These are phyloP conservation scores for Metarhizium rileyi DNA, from an alignment of 2,329 filamentous ascomycete species.

Conservation along the genomic window DNA sequence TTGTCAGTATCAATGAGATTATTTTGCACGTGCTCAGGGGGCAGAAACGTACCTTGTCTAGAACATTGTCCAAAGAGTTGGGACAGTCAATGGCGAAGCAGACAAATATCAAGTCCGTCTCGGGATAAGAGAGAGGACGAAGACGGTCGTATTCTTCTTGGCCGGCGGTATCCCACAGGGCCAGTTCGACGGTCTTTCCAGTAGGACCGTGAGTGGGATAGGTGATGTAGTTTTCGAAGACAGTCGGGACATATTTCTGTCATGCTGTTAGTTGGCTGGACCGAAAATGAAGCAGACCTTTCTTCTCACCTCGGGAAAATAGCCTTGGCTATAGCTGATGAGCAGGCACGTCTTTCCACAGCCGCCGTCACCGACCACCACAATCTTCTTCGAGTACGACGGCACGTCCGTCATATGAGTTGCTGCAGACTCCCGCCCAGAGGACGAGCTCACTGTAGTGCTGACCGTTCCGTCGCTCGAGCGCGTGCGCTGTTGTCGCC, in stretches of 20 bases:
- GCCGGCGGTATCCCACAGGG: slow-evolving; percentile 95
- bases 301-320: slow-evolving; percentile 83
- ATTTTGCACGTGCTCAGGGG: neutral
- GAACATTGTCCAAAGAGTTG: slow-evolving; percentile 94
- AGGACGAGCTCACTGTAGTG: slow-evolving; percentile 69
- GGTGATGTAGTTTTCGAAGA: slow-evolving; percentile 99
- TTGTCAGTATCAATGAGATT: slow-evolving; percentile 4
- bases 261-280: neutral
- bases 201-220: slow-evolving; percentile 81
- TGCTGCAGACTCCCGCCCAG: slow-evolving; percentile 64
- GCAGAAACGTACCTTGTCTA: slow-evolving; percentile 71
- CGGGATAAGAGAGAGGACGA: slow-evolving; percentile 90
- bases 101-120: slow-evolving; percentile 95
- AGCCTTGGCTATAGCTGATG: slow-evolving; percentile 97
- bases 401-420: slow-evolving; percentile 87
- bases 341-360: slow-evolving; percentile 98
- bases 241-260: slow-evolving; percentile 98
- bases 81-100: slow-evolving; percentile 99
- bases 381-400: slow-evolving; percentile 96
- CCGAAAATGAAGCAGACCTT: neutral
- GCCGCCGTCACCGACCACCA: slow-evolving; percentile 94
- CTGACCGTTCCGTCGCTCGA: slow-evolving; percentile 86
- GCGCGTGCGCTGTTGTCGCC: slow-evolving; percentile 45
- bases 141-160: slow-evolving; percentile 98
- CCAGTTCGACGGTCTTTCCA: slow-evolving; percentile 92